Base-by-base conservation (phyloP, 2,329 filamentous ascomycete species). In the Ophioceras dolichostomum region DNA sequence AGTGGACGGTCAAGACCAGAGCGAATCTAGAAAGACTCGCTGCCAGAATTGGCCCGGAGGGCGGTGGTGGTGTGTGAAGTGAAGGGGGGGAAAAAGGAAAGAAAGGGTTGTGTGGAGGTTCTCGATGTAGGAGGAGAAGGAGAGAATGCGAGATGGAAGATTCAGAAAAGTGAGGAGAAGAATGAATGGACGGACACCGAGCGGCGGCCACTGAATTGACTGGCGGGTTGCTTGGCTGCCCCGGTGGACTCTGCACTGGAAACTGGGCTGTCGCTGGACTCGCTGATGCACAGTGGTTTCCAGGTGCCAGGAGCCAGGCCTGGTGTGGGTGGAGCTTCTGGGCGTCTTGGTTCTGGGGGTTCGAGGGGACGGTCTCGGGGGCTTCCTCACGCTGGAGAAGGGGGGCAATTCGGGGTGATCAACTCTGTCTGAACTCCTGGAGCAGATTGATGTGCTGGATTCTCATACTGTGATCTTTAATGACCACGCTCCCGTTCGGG, bases 1-100 rank as follows among this genome's bases (percentile, higher is more conserved):
- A 74, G 67, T 62, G 70, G 70, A 74, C 70, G 69, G 70, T 54
- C 67, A 62, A 72, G 59, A 68, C 70, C 71, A 75, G 68, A 58
- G 61, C 58, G 63, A 68, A 64, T 64, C 55, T 56, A 51, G n/a
- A n/a, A 47, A 62, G 62, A 63, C 61, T 54, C 62, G 65, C 66
- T 39, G 54, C 68, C 64, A 68, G 70, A 69, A 70, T 70, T 64
- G 70, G 59, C 64, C 70, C 70, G 73, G 52, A 49, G 50, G 44
- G 52, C 43, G 47, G 45, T 47, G 49, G 49, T 49, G 46, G 43
- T 45, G n/a, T n/a, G n/a, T n/a, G n/a, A n/a, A n/a, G n/a, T n/a
- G n/a, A n/a, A n/a, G 49, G 48, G 47, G 49, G 52, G 21, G 36
- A 17, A 31, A 32, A 31, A 37, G 21, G 28, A 37, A 20, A 20